These are phyloP conservation scores for Hypomontagnella submonticulosa DNA, from an alignment of 495 filamentous ascomycete genomes.

Conservation along the genomic window DNA sequence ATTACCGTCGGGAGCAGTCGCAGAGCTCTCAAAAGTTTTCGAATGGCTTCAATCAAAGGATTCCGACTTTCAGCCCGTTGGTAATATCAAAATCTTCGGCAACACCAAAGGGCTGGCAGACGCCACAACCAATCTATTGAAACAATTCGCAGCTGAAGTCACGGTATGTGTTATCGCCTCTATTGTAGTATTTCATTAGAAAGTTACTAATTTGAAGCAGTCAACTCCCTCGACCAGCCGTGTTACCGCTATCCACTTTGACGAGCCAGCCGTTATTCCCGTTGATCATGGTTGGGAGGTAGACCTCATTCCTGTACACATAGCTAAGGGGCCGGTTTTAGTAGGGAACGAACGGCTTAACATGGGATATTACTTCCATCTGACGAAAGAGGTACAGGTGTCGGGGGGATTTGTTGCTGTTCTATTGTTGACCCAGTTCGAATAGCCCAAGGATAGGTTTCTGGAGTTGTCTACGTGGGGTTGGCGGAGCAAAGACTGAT, in stretches of 20 bases:
- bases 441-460: background rate
- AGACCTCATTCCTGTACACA: conserved; percentile 16
- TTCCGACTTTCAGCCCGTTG: conserved; percentile 13
- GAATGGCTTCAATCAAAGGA: conserved; percentile 8
- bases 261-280: conserved; percentile 7
- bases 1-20: conserved; percentile 3
- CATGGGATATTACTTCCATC: background rate
- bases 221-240: conserved; percentile 1
- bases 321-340: background rate
- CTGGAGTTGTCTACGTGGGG: background rate
- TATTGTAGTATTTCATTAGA: background rate
- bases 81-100: conserved; percentile 14
- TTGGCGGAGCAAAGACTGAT: background rate
- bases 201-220: conserved; percentile 2
- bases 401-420: conserved; percentile 13
- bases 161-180: conserved; percentile 4
- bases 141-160: conserved; percentile 13
- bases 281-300: conserved; percentile 10
- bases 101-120: background rate
- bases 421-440: conserved; percentile 13
- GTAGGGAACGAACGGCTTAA: background rate
- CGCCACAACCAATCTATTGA: background rate
- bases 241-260: conserved; percentile 20
- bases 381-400: conserved; percentile 3
- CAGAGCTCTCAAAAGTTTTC: conserved; percentile 3